A percentile compares a stretch with the other conserved stretches of the same genome.
These are phyloP conservation scores for Sugiyamaella neomexicana DNA, from an alignment of 1,139 yeast species.

Conservation along the genomic window DNA sequence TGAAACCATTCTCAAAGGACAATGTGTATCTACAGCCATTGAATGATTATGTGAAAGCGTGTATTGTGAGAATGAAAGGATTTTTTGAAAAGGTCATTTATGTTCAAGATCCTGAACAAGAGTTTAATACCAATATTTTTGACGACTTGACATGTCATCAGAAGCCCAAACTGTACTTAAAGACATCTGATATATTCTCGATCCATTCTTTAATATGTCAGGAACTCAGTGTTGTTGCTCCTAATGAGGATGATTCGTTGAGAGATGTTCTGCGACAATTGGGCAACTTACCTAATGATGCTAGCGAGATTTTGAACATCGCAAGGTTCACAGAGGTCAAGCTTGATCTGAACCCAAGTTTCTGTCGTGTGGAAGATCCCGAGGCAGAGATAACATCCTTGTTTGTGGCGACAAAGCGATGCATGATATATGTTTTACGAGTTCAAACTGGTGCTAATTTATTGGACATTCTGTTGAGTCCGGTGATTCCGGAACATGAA, in stretches of 20 bases:
- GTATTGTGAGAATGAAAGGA: slow-evolving; percentile 49
- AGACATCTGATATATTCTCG: slow-evolving; percentile 62
- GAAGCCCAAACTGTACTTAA: slow-evolving; percentile 64
- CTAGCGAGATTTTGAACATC: slow-evolving; percentile 46
- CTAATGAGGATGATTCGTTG: slow-evolving; percentile 56
- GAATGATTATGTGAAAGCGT: slow-evolving; percentile 63
- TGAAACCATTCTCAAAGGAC: slow-evolving; percentile 61
- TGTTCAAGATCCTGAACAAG: slow-evolving; percentile 58
- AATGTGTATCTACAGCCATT: slow-evolving; percentile 77
- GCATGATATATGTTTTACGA: slow-evolving; percentile 73
- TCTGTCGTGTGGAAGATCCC: slow-evolving; percentile 43
- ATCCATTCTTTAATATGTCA: slow-evolving; percentile 59
- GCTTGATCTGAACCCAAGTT: slow-evolving; percentile 46
- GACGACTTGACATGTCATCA: slow-evolving; percentile 70
- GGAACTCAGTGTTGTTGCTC: slow-evolving; percentile 51
- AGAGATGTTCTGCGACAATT: slow-evolving; percentile 47
- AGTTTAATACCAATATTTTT: slow-evolving; percentile 62
- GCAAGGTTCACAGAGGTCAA: slow-evolving; percentile 44
- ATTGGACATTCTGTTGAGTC: slow-evolving; percentile 70
- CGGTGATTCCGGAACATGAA: slow-evolving; percentile 70
- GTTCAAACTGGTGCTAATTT: slow-evolving; percentile 74
- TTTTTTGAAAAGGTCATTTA: slow-evolving; percentile 53
- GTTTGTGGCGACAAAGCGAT: slow-evolving; percentile 78
- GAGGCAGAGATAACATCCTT: slow-evolving; percentile 48
- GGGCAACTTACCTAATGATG: slow-evolving; percentile 47